Evolutionary conservation across 176 grass and related monocot species (phyloP).

Genomic region (Eremochloa ophiuroides): DNA sequence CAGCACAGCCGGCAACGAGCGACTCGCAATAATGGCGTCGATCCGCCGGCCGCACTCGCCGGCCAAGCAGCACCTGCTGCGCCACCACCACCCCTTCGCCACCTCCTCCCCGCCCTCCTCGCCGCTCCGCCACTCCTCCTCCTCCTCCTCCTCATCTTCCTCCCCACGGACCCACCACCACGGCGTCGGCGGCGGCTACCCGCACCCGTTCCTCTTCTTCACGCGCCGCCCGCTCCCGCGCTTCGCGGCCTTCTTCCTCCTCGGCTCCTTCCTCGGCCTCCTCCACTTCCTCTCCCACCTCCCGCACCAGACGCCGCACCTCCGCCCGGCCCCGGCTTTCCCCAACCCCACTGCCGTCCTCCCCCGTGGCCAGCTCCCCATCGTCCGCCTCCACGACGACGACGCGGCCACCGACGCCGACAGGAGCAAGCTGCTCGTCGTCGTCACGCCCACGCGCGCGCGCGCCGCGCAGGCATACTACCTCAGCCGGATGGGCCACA

Average conservation of each 20-base stretch:
- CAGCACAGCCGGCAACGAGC: no score
- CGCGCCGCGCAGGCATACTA: slow-evolving; percentile 66
- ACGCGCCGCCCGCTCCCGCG: slow-evolving; percentile 41
- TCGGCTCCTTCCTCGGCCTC: slow-evolving; percentile 77
- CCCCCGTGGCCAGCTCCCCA: neutral
- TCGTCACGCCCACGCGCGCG: slow-evolving; percentile 79
- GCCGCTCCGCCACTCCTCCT: slow-evolving; percentile 43
- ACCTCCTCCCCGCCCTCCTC: slow-evolving; percentile 35
- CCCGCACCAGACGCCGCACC: slow-evolving; percentile 19
- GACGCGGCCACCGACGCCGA: no score
- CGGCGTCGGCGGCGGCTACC: neutral
- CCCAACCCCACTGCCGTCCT: neutral
- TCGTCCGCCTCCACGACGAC: neutral
- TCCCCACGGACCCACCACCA: slow-evolving; percentile 20
- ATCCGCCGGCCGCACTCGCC: slow-evolving; percentile 65
- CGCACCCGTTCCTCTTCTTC: slow-evolving; percentile 31
- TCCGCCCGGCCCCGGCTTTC: neutral
- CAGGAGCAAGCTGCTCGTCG: slow-evolving; percentile 39
- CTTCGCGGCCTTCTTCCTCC: slow-evolving; percentile 72
- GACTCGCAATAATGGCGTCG: slow-evolving; percentile 37
- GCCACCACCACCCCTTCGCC: slow-evolving; percentile 27
- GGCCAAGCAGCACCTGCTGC: slow-evolving; percentile 50
- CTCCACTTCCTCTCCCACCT: slow-evolving; percentile 62
- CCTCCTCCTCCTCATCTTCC: slow-evolving; percentile 11
- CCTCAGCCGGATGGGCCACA: slow-evolving; percentile 73